phyloP scores from a whole-genome alignment of 352 stramenopile genomes.

The Phytophthora ohioensis region DNA sequence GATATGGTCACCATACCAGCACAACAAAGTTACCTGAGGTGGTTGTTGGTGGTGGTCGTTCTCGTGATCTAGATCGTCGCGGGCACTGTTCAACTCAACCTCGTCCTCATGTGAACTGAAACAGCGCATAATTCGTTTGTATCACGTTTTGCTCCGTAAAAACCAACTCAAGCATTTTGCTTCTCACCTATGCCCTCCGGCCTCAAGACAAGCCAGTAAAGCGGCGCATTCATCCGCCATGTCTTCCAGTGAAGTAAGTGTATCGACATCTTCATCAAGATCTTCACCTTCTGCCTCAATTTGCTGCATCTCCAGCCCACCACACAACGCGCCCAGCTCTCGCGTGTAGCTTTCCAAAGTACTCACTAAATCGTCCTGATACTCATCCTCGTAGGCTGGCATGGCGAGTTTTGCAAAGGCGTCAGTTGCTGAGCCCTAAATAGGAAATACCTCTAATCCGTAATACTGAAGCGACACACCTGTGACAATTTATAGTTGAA shows the following conservation, averaged over 20 bases:
- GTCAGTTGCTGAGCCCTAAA: slow-evolving; percentile 21
- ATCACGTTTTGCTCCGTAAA: neutral
- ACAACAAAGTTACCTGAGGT: slow-evolving; percentile 15
- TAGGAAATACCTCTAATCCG: slow-evolving; percentile 13
- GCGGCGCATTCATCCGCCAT: slow-evolving; percentile 27
- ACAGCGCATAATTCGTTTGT: neutral
- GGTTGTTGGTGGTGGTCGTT: neutral
- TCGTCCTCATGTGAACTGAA: slow-evolving; percentile 2
- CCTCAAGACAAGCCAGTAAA: slow-evolving; percentile 37
- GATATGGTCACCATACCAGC: neutral
- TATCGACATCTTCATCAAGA: slow-evolving; percentile 1
- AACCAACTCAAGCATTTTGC: neutral
- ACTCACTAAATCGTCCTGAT: slow-evolving; percentile 20
- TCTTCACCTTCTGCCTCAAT: slow-evolving; percentile 14
- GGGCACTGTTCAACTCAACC: neutral
- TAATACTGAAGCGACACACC: slow-evolving; percentile 28
- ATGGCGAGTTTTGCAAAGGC: neutral
- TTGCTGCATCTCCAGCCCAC: slow-evolving; percentile 29
- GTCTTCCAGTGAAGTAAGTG: slow-evolving; percentile 31
- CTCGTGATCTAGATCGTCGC: neutral
- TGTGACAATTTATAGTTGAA: slow-evolving; percentile 35
- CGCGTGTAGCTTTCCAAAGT: slow-evolving; percentile 34
- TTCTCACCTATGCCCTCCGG: slow-evolving; percentile 6
- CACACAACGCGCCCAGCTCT: slow-evolving; percentile 36
- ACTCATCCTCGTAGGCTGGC: neutral